phyloP scores from a whole-genome alignment of 306 rosid species.

The Trifolium repens region DNA sequence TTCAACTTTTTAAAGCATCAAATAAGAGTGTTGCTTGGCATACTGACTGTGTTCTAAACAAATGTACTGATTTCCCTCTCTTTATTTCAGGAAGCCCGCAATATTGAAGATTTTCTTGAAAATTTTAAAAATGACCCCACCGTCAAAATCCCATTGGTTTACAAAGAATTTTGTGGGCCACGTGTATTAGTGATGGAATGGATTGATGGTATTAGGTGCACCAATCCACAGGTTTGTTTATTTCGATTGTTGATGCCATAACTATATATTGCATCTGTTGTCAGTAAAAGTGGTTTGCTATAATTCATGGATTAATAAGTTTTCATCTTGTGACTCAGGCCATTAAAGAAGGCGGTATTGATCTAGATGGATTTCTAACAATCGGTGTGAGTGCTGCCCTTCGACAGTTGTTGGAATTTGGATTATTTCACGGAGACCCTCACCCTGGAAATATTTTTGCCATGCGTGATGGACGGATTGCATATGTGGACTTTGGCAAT shows the following conservation, averaged over 20 bases:
- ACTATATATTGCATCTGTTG: constrained; percentile 13
- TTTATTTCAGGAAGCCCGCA: constrained; percentile 90
- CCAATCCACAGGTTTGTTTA: constrained; percentile 83
- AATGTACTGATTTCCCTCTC: not conserved
- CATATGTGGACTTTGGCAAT: constrained; percentile 97
- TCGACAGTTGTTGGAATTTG: constrained; percentile 94
- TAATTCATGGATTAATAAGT: constrained; percentile 37
- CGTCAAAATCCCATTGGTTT: constrained; percentile 91
- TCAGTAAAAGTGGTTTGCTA: constrained; percentile 22
- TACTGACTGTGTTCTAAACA: constrained; percentile 20
- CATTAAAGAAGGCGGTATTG: constrained; percentile 84
- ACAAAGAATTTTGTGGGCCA: constrained; percentile 78
- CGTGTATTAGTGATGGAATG: constrained; percentile 99
- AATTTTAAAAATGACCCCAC: constrained; percentile 92
- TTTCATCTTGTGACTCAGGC: constrained; percentile 65
- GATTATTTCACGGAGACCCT: constrained; percentile 98
- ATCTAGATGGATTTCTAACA: constrained; percentile 85
- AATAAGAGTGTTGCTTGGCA: constrained; percentile 17
- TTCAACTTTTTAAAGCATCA: constrained; percentile 29
- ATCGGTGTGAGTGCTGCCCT: constrained; percentile 98
- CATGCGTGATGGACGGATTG: constrained; percentile 98
- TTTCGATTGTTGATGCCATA: constrained; percentile 37
- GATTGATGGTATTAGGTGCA: constrained; percentile 98
- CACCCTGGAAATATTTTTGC: constrained; percentile 99
- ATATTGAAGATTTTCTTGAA: constrained; percentile 90